Conservation (phyloP, 257 asterid genomes). For the Solanum boliviense region DNA sequence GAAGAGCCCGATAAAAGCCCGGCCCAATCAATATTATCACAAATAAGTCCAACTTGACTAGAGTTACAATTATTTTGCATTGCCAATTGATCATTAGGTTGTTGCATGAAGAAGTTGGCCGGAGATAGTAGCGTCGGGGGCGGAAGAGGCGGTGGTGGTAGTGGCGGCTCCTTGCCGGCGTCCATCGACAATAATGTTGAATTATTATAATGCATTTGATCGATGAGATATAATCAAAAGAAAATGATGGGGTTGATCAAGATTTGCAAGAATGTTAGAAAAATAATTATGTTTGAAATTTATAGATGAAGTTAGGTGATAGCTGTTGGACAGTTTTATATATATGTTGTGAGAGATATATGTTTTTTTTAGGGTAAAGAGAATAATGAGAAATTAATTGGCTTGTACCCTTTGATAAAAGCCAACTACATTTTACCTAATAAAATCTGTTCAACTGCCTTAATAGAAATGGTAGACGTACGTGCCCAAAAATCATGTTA, state of each 20-base stretch:
- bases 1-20: constrained; percentile 16
- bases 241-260: neutral
- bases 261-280: constrained; percentile 4
- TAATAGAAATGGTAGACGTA: constrained; percentile 10
- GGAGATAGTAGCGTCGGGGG: neutral
- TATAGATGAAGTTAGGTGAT: constrained; percentile 19
- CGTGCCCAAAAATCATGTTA: constrained; percentile 6
- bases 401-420: constrained; percentile 14
- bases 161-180: neutral
- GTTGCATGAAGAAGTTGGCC: neutral
- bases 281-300: constrained; percentile 1
- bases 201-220: neutral
- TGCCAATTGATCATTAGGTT: neutral
- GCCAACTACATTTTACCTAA: constrained; percentile 31
- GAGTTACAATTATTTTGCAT: constrained; percentile 42
- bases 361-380: neutral
- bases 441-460: constrained; percentile 37
- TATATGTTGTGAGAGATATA: neutral
- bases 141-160: neutral
- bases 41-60: neutral
- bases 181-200: constrained; percentile 3
- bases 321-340: constrained; percentile 15
- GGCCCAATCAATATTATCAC: constrained; percentile 37
- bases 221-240: neutral
- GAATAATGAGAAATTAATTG: neutral